These are phyloP conservation scores for Xylaria cubensis DNA, from an alignment of 495 filamentous ascomycete genomes.

Conservation along the genomic window DNA sequence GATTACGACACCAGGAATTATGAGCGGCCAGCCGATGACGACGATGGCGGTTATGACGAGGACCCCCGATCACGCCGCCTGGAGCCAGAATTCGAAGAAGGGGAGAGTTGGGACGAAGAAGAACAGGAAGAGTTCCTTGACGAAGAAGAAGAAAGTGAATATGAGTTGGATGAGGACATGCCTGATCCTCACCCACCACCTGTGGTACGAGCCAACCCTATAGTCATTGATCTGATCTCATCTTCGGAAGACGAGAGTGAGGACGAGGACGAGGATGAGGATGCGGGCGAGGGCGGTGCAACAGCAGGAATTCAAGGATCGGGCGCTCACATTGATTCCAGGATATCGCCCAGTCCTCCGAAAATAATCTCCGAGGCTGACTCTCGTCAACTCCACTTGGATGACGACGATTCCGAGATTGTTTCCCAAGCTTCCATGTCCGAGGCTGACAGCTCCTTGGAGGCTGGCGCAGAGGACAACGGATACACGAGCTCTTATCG, in stretches of 20 bases:
- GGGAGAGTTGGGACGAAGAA: slow-evolving; percentile 40
- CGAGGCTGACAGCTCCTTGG: neutral
- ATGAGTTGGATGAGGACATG: slow-evolving; percentile 30
- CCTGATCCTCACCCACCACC: neutral
- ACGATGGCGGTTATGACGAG: slow-evolving; percentile 46
- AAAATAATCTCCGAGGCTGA: neutral
- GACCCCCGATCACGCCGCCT: slow-evolving; percentile 32
- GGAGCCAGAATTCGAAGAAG: slow-evolving; percentile 39
- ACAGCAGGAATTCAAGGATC: neutral
- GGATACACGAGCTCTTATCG: slow-evolving; percentile 3
- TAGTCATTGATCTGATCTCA: slow-evolving; percentile 48
- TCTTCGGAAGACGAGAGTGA: slow-evolving; percentile 48
- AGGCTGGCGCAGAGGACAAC: neutral
- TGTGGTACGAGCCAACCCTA: slow-evolving; percentile 34
- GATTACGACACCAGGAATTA: slow-evolving; percentile 43
- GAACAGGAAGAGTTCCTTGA: slow-evolving; percentile 36
- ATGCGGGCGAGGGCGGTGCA: slow-evolving; percentile 22
- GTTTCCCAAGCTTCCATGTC: slow-evolving; percentile 12
- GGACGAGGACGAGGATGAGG: slow-evolving; percentile 28
- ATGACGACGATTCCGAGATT: neutral
- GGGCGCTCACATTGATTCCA: slow-evolving; percentile 8
- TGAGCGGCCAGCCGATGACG: slow-evolving; percentile 43
- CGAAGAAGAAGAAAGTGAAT: slow-evolving; percentile 39
- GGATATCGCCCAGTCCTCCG: neutral
- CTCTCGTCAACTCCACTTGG: neutral